phyloP scores from a whole-genome alignment of 169 alveolate genomes.

The Plasmodium cynomolgi region DNA sequence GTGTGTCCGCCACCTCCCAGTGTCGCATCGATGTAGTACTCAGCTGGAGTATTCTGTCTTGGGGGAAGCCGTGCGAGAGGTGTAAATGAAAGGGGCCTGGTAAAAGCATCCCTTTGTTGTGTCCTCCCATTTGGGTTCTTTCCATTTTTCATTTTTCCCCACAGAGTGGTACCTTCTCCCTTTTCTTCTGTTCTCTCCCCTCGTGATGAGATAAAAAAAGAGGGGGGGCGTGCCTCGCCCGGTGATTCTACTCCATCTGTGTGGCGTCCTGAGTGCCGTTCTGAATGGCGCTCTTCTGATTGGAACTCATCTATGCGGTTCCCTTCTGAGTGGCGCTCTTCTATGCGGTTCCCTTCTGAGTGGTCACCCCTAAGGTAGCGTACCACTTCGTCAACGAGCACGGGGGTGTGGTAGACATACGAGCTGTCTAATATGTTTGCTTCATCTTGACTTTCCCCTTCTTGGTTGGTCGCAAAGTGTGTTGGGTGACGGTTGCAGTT shows the following conservation, averaged over 20 bases:
- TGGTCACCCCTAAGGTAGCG: background rate
- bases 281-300: background rate
- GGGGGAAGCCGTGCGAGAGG: background rate
- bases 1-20: slow-evolving; percentile 88
- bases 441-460: slow-evolving; percentile 5
- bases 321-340: background rate
- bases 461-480: background rate
- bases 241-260: background rate
- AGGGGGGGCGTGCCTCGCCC: background rate
- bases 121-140: background rate
- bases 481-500: background rate
- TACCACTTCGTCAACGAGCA: slow-evolving; percentile 49
- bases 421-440: slow-evolving; percentile 18
- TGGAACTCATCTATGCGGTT: background rate
- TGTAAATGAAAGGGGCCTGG: background rate
- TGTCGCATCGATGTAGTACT: slow-evolving; percentile 80
- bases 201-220: background rate
- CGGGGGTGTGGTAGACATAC: slow-evolving; percentile 71
- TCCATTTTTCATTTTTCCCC: background rate
- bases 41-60: background rate
- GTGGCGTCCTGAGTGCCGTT: background rate
- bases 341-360: background rate
- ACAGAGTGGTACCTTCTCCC: background rate
- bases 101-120: background rate
- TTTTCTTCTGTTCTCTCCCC: background rate